Evolutionary conservation across 2,329 filamentous ascomycete genomes (phyloP).

Genomic region (Exophiala calicioides): DNA sequence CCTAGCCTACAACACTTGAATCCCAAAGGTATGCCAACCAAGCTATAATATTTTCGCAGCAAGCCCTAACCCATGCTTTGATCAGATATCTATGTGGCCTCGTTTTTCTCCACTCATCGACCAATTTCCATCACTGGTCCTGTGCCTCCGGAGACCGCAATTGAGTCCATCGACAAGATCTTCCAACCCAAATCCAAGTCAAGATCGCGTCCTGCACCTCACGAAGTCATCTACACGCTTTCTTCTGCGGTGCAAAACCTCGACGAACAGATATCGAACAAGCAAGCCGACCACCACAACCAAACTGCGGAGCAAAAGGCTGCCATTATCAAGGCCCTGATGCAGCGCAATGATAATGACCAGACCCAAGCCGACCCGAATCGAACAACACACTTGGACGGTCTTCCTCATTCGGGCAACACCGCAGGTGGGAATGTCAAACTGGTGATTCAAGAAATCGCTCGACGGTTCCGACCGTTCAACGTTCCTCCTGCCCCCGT

Average conservation of each 20-base stretch:
- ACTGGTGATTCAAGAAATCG: constrained; percentile 68
- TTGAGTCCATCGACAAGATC: constrained; percentile 79
- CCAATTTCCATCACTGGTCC: constrained; percentile 86
- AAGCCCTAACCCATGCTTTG: constrained; percentile 5
- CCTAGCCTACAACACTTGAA: constrained; percentile 52
- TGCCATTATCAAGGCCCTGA: constrained; percentile 39
- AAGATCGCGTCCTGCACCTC: constrained; percentile 50
- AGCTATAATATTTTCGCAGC: constrained; percentile 16
- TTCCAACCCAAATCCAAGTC: constrained; percentile 64
- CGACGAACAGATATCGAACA: constrained; percentile 38
- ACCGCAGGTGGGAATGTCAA: constrained; percentile 54
- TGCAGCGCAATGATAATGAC: constrained; percentile 38
- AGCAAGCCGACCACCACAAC: constrained; percentile 58
- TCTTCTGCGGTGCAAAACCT: constrained; percentile 48
- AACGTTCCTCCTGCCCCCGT: constrained; percentile 78
- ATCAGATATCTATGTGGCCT: constrained; percentile 80
- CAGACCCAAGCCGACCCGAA: constrained; percentile 32
- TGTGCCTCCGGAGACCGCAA: constrained; percentile 70
- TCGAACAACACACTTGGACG: constrained; percentile 43
- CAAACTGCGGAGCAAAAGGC: constrained; percentile 57
- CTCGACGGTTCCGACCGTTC: constrained; percentile 75
- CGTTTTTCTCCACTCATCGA: constrained; percentile 94
- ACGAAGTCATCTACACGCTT: constrained; percentile 67
- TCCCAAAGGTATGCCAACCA: constrained; percentile 45
- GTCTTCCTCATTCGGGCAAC: constrained; percentile 48